These are phyloP conservation scores for Sarocladiaceae sp. DNA, from an alignment of 2,329 filamentous ascomycete species.

Conservation along the genomic window DNA sequence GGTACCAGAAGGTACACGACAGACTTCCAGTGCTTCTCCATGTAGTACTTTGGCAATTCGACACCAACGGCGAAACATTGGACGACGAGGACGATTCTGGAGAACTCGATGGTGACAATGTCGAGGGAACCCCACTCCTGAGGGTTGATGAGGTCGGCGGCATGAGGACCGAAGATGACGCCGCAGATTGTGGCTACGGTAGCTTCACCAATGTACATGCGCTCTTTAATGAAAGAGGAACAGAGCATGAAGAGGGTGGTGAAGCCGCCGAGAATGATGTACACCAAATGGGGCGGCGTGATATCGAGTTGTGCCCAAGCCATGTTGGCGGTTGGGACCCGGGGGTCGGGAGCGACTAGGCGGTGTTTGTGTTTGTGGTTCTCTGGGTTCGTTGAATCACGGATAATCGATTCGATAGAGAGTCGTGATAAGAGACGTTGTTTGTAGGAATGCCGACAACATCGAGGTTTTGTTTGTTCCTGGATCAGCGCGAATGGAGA, in stretches of 20 bases:
- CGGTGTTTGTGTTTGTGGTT: not conserved
- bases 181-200: slow-evolving; percentile 87
- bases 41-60: slow-evolving; percentile 88
- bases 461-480: not conserved
- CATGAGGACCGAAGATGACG: slow-evolving; percentile 84
- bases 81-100: slow-evolving; percentile 82
- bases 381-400: not conserved
- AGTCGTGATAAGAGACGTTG: not conserved
- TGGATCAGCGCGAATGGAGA: not conserved
- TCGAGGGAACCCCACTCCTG: slow-evolving; percentile 76
- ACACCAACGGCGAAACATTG: slow-evolving; percentile 92
- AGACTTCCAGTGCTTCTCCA: slow-evolving; percentile 96
- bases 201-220: slow-evolving; percentile 96
- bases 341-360: not conserved
- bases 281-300: slow-evolving; percentile 95
- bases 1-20: slow-evolving; percentile 84
- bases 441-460: not conserved
- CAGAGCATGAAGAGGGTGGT: slow-evolving; percentile 98
- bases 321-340: slow-evolving; percentile 41
- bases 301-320: slow-evolving; percentile 78
- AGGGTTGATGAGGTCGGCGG: slow-evolving; percentile 75
- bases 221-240: slow-evolving; percentile 97
- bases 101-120: slow-evolving; percentile 84
- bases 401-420: not conserved
- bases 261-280: slow-evolving; percentile 96